Evolutionary conservation across 371 early-diverging fungal genomes (phyloP), one percentile per base, ranked within the genome.

Genomic region (Chytridium lagenaria): DNA sequence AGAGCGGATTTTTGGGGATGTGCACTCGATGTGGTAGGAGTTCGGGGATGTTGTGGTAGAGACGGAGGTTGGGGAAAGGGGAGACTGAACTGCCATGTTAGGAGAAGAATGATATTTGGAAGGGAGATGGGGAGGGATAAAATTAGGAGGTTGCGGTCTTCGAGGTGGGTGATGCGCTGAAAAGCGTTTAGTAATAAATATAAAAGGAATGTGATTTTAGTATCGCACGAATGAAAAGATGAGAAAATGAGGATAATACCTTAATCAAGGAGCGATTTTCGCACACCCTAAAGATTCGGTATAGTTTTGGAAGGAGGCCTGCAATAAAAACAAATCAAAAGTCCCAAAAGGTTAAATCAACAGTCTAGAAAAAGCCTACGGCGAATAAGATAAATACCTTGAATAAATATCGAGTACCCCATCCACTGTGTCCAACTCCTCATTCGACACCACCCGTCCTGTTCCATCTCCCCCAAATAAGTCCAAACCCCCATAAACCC

Each of bases 1-100:
- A 37, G 36, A 22, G 30, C 2, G 2, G 10, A 23, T 2, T 31
- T 3, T 5, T 10, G 10, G 26, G n/a, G 40, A 39, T 3, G 15
- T 19, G 67, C 67, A 66, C 26, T 66, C 67, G n/a, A 37, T 10
- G 28, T 44, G 38, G 30, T 40, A 66, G n/a, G n/a, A n/a, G n/a
- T n/a, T n/a, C n/a, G n/a, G n/a, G n/a, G n/a, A n/a, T 3, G 38
- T 44, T 44, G n/a, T 22, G 38, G 38, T 3, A 26, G 7, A 31
- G 23, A 7, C 38, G 44, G 22, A 19, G 23, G 22, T 28, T 28
- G n/a, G 26, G 37, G 37, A 30, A 22, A 37, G 12, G 22, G 49
- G 67, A 10, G 37, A 5, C 15, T 66, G 37, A 23, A 66, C 12
- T 2, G 67, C 67, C 67, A 66, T 7, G 39, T 44, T 5, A 28